Percentiles rank a stretch among this genome's conserved stretches.
These are phyloP conservation scores for Monosporascus sp. DNA, from an alignment of 2,329 filamentous ascomycete species.

Conservation along the genomic window DNA sequence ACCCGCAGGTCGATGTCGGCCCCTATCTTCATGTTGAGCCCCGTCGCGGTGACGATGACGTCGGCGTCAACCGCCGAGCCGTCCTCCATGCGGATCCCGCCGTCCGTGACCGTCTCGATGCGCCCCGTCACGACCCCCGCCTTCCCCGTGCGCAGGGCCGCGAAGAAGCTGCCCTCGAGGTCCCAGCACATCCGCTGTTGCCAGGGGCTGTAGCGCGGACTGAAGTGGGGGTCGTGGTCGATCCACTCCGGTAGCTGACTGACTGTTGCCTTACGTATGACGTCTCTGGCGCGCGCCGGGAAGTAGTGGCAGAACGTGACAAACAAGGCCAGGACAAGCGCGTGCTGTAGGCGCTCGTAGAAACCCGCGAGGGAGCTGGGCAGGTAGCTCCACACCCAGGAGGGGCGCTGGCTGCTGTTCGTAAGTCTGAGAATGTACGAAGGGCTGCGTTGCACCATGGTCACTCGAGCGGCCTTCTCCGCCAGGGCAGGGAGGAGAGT, in stretches of 20 bases:
- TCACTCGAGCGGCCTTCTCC: conserved; percentile 59
- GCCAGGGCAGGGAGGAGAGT: conserved; percentile 69
- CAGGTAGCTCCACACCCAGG: conserved; percentile 33
- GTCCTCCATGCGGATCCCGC: conserved; percentile 41
- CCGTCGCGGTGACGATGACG: conserved; percentile 65
- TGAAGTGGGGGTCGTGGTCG: conserved; percentile 57
- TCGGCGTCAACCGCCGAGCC: conserved; percentile 53
- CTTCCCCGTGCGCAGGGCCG: conserved; percentile 39
- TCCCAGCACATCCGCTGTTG: conserved; percentile 71
- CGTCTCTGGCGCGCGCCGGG: conserved; percentile 40
- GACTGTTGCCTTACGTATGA: conserved; percentile 41
- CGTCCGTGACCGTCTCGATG: conserved; percentile 44
- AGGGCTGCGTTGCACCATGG: conserved; percentile 77
- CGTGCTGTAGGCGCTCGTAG: neutral
- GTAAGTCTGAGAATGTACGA: conserved; percentile 57
- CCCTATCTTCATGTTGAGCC: conserved; percentile 54
- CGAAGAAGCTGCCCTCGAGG: conserved; percentile 52
- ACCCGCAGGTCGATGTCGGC: conserved; percentile 47
- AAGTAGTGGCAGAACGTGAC: conserved; percentile 41
- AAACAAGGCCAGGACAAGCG: conserved; percentile 23
- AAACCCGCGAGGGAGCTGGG: conserved; percentile 19
- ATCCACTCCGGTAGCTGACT: conserved; percentile 48
- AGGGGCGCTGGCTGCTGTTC: conserved; percentile 29
- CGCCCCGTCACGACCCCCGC: conserved; percentile 44
- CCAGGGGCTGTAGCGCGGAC: conserved; percentile 60